Percentiles rank a stretch among this genome's conserved stretches.
Evolutionary conservation across 441 rosid species (phyloP).

Genomic region (Manihot esculenta): DNA sequence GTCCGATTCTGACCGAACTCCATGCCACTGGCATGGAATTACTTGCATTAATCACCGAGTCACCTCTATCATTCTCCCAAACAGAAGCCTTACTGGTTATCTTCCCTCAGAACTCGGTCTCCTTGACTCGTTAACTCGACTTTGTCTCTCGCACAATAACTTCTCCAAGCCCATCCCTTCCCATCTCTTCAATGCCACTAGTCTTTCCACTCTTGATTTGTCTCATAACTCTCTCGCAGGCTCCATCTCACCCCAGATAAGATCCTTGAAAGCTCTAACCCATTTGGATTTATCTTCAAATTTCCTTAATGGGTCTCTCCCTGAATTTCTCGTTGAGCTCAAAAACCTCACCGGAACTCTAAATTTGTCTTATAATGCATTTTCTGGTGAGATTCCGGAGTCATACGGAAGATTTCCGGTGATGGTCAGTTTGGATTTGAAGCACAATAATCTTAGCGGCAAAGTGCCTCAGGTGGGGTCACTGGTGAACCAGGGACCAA

Average conservation of each 20-base stretch:
- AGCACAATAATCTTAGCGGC: constrained; percentile 75
- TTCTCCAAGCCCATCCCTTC: constrained; percentile 64
- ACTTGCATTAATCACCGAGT: constrained; percentile 55
- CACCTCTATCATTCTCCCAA: constrained; percentile 54
- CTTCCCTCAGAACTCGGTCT: constrained; percentile 85
- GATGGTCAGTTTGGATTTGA: constrained; percentile 71
- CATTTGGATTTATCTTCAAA: constrained; percentile 73
- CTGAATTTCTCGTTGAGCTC: constrained; percentile 58
- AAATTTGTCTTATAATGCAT: constrained; percentile 63
- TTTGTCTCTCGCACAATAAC: constrained; percentile 60
- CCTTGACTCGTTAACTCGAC: constrained; percentile 57
- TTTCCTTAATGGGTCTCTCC: constrained; percentile 61
- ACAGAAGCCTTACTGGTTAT: constrained; percentile 63
- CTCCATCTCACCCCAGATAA: constrained; percentile 50
- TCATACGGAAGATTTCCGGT: constrained; percentile 69
- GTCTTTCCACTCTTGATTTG: constrained; percentile 55
- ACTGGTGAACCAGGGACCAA: constrained; percentile 83
- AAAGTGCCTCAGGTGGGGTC: constrained; percentile 80
- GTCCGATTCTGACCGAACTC: constrained; percentile 67
- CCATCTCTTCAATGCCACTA: constrained; percentile 56
- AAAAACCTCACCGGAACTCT: constrained; percentile 60
- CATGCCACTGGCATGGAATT: constrained; percentile 80
- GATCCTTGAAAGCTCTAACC: constrained; percentile 39
- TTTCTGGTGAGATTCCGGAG: constrained; percentile 68
- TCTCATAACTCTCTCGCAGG: constrained; percentile 73